Base-by-base conservation (phyloP, 2,329 filamentous ascomycete species). In the Phialemoniopsis sp. region DNA sequence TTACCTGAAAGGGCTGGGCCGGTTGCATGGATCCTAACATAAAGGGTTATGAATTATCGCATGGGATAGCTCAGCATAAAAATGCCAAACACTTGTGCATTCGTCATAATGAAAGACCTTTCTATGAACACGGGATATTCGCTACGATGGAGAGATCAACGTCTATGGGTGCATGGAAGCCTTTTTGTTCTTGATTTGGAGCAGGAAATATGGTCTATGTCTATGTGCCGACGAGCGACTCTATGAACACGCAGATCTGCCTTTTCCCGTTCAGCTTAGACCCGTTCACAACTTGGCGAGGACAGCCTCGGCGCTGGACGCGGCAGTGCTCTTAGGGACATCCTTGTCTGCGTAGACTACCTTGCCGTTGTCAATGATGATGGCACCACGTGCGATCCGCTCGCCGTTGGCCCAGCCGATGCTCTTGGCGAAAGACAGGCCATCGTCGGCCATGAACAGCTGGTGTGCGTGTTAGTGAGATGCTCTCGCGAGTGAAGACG, bases 301-400 rank as follows among this genome's bases (percentile, higher is more conserved):
- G 36, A 79, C 68, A 42, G 64, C 72, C 44, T 78, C 70, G 40
- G 73, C 76, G 37, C 74, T 69, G 16, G 74, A 75, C 45, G 64
- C 62, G 42, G 64, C 64, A 39, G 71, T 68, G 51, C 59, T 63
- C 37, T 64, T 64, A 38, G 57, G 57, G 40, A 67, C 74, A 69
- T 94, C 88, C 55, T 78, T 82, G 66, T 85, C 86, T 44, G 87
- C 85, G 63, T 94, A 94, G 56, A 69, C 72, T 55, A 95, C 76
- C 72, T 87, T 91, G 63, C 88, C 88, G 62, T 94, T 73, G 67
- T 90, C 88, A 51, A 94, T 67, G 54, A 90, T 70, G 61, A 95
- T 77, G 53, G 86, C 89, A 69, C 87, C 94, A 46, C 89, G 78
- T 46, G 77, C 80, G 49, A 86, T 89, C 49, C 88, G 78, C 57